These are phyloP conservation scores for Aristolochia fimbriata DNA, from an alignment of 164 flowering plant genomes.

Conservation along the genomic window DNA sequence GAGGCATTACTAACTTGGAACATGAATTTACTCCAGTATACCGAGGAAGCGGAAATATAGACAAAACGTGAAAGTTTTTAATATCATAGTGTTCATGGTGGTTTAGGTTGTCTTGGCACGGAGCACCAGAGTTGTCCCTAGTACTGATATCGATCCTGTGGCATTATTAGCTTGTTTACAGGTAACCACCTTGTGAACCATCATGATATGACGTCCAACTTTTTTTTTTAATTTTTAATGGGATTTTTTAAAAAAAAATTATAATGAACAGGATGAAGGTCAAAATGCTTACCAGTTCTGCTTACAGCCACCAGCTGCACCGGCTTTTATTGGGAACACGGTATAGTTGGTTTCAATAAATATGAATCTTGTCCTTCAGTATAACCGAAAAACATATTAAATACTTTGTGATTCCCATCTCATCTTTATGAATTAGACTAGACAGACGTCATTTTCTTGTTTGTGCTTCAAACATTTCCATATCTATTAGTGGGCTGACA, in stretches of 20 bases:
- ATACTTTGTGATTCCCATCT: no score
- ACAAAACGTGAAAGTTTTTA: no score
- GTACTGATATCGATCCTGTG: slow-evolving; percentile 61
- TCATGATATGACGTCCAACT: background rate
- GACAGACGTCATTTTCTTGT: no score
- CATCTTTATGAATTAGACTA: no score
- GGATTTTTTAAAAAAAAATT: background rate
- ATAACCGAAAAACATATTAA: background rate
- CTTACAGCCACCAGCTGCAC: slow-evolving; percentile 83
- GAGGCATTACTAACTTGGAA: no score
- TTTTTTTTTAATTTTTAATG: background rate
- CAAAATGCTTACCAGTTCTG: slow-evolving; percentile 79
- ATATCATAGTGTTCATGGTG: slow-evolving; percentile 8
- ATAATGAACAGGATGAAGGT: slow-evolving; percentile 54
- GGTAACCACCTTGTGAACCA: slow-evolving; percentile 29
- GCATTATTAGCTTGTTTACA: slow-evolving; percentile 67
- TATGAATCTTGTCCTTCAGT: background rate
- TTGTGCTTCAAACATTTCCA: no score
- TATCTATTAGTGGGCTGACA: no score
- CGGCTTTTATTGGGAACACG: slow-evolving; percentile 92
- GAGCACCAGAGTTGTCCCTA: slow-evolving; percentile 53
- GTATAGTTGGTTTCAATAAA: slow-evolving; percentile 17
- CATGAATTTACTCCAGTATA: no score
- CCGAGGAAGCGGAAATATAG: no score
- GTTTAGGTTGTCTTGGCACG: slow-evolving; percentile 92